Evolutionary conservation across 164 flowering plant species (phyloP).

Genomic region (Magnolia officinalis): DNA sequence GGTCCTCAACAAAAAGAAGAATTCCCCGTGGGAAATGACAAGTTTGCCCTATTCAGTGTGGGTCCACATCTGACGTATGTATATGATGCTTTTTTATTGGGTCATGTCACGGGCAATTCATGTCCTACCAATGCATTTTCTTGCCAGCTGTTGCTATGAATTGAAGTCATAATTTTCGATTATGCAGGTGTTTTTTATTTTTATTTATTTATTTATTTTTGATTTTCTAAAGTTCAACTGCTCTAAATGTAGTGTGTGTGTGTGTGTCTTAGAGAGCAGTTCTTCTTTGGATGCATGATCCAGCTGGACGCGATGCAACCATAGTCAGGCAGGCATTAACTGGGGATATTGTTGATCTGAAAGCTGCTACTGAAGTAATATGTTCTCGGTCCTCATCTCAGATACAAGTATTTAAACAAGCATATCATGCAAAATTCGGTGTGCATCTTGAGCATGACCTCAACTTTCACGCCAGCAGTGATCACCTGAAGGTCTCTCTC

Average conservation of each 20-base stretch:
- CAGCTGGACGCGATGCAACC: constrained; percentile 58
- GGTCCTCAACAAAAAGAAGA: too few relatives aligned
- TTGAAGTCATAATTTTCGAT: too few relatives aligned
- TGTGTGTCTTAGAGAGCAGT: constrained; percentile 52
- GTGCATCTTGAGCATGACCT: constrained; percentile 56
- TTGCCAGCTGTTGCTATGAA: too few relatives aligned
- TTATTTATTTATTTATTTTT: too few relatives aligned
- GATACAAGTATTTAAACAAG: constrained; percentile 53
- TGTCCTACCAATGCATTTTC: too few relatives aligned
- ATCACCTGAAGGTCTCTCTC: constrained; percentile 54
- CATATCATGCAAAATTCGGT: constrained; percentile 42
- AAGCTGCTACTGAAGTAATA: constrained; percentile 69
- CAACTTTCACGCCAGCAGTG: constrained; percentile 41
- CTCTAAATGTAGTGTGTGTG: not conserved
- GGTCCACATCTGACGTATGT: too few relatives aligned
- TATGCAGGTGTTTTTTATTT: not conserved
- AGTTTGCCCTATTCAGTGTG: too few relatives aligned
- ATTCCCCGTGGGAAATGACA: too few relatives aligned
- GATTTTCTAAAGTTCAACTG: not conserved
- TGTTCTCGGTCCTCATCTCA: constrained; percentile 77
- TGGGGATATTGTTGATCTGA: constrained; percentile 31
- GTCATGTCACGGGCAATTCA: too few relatives aligned
- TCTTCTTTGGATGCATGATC: constrained; percentile 72
- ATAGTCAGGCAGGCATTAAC: constrained; percentile 42
- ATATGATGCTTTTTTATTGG: too few relatives aligned